These are phyloP conservation scores for Hemisphaericaspora subhashii DNA, from an alignment of 1,139 yeast species.

Conservation along the genomic window DNA sequence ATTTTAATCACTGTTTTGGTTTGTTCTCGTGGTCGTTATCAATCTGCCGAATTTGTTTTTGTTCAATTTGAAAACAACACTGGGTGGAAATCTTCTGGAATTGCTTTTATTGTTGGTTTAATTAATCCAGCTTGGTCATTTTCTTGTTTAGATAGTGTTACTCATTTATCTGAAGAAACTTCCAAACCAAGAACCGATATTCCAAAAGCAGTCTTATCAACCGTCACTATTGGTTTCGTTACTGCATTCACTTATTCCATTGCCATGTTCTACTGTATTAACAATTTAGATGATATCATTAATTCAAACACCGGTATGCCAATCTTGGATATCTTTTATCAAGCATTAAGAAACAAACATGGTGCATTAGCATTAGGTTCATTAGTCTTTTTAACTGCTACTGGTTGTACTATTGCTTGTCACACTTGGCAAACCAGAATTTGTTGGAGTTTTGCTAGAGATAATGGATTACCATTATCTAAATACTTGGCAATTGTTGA, in stretches of 20 bases:
- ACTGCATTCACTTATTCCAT: constrained; percentile 42
- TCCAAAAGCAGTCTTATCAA: constrained; percentile 44
- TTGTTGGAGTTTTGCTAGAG: constrained; percentile 83
- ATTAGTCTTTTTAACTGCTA: constrained; percentile 38
- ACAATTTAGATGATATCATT: constrained; percentile 30
- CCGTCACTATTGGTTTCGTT: constrained; percentile 42
- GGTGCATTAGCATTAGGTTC: constrained; percentile 40
- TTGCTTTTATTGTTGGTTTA: constrained; percentile 45
- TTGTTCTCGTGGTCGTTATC: constrained; percentile 37
- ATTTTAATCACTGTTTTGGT: constrained; percentile 40
- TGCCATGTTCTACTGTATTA: constrained; percentile 43
- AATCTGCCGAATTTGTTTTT: constrained; percentile 39
- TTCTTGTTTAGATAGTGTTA: constrained; percentile 44
- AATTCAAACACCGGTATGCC: constrained; percentile 39
- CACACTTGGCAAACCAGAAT: constrained; percentile 59
- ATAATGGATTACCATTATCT: constrained; percentile 49
- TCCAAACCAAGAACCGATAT: constrained; percentile 38
- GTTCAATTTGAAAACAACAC: constrained; percentile 37
- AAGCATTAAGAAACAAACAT: constrained; percentile 34
- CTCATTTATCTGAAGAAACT: constrained; percentile 45
- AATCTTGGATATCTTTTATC: constrained; percentile 41
- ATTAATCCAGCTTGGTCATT: constrained; percentile 48
- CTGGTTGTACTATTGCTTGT: constrained; percentile 43
- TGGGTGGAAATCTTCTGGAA: constrained; percentile 43
- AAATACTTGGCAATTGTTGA: constrained; percentile 41